Conservation (phyloP, 163 green algal genomes). For the Coccomyxa subellipsoidea region DNA sequence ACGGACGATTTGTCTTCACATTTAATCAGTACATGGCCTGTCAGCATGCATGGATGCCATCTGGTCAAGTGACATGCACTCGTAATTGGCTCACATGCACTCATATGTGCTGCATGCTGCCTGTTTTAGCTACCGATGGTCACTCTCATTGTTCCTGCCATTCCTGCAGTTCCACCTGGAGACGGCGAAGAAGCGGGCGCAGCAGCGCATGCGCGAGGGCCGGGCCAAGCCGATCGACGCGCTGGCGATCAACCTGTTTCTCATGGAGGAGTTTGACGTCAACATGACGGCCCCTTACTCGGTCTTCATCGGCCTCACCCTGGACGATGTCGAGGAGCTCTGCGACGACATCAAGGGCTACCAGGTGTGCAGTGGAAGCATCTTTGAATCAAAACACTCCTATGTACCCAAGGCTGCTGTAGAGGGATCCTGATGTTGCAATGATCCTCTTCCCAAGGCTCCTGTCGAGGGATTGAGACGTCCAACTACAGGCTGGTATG, state of each 20-base stretch:
- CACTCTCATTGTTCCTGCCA: not conserved
- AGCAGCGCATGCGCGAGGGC: conserved; percentile 62
- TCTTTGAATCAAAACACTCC: no score
- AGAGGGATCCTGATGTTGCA: no score
- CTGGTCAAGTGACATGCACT: no score
- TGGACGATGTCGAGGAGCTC: conserved; percentile 63
- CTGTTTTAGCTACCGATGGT: no score
- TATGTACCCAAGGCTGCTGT: no score
- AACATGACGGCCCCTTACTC: conserved; percentile 47
- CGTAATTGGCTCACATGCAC: no score
- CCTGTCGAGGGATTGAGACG: no score
- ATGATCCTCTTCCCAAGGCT: no score
- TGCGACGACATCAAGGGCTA: conserved; percentile 48
- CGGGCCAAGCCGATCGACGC: conserved; percentile 78
- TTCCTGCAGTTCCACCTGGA: conserved; percentile 57
- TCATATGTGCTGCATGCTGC: no score
- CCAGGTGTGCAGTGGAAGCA: conserved; percentile 28
- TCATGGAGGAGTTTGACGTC: conserved; percentile 51
- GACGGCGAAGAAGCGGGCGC: conserved; percentile 20
- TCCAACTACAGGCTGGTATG: no score
- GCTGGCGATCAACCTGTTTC: conserved; percentile 71
- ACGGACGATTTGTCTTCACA: not conserved
- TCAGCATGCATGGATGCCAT: no score
- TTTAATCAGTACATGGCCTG: not conserved
- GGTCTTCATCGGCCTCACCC: conserved; percentile 48